These are phyloP conservation scores for Volvox africanus DNA, from an alignment of 139 green algal genomes.

Conservation along the genomic window DNA sequence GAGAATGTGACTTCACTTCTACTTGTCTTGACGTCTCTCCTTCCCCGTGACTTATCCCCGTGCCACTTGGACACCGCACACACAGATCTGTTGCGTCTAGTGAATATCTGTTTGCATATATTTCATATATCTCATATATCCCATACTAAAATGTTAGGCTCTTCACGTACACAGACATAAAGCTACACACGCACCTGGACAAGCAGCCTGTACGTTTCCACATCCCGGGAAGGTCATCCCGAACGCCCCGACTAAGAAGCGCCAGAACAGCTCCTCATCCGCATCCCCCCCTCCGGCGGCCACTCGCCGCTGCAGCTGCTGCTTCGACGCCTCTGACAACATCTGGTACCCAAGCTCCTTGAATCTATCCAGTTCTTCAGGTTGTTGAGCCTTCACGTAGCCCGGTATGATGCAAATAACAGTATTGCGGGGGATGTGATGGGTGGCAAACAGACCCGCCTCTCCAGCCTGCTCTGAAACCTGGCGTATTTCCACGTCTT, in stretches of 20 bases:
- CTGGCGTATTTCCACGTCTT: not conserved
- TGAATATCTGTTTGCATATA: not conserved
- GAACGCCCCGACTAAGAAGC: not conserved
- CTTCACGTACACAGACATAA: not conserved
- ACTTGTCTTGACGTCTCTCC: too few species aligned
- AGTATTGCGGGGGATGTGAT: not conserved
- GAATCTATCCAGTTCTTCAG: not conserved
- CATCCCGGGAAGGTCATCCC: not conserved
- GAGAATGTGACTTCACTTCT: too few species aligned
- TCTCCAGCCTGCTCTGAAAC: not conserved
- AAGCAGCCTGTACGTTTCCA: not conserved
- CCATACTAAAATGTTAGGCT: not conserved
- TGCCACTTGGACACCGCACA: too few species aligned
- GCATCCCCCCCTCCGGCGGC: too few species aligned
- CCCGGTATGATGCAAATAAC: conserved; percentile 6
- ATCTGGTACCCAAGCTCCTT: not conserved
- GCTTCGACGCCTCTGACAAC: not conserved
- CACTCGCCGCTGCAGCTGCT: not conserved
- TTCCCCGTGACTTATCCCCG: too few species aligned
- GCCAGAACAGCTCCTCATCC: not conserved
- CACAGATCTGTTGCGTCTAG: not conserved
- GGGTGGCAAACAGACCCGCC: not conserved
- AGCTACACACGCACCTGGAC: not conserved
- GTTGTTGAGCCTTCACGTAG: not conserved
- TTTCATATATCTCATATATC: not conserved